A percentile compares a stretch with the other conserved stretches of the same genome.
Conservation (phyloP, 345 rosid genomes). For the Boechera stricta region DNA sequence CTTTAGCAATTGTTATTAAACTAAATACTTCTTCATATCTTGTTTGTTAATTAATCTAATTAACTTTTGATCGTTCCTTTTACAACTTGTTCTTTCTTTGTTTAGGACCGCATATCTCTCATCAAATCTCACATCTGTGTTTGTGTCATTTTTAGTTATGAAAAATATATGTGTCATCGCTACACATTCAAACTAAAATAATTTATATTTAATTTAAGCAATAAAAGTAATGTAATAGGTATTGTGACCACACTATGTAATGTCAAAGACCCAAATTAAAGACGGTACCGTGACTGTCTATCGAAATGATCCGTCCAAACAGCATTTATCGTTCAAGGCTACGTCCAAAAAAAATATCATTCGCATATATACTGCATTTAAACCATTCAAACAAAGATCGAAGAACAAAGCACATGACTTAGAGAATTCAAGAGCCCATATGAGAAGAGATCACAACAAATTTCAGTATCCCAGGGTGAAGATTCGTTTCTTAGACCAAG, state of each 20-base stretch:
- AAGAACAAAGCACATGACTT: conserved; percentile 17
- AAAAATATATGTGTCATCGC: no score
- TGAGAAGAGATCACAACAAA: conserved; percentile 23
- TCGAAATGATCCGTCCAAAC: not conserved
- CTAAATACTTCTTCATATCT: not conserved
- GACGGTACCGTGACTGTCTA: not conserved
- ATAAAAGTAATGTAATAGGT: not conserved
- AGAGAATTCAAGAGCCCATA: conserved; percentile 27
- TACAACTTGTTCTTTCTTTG: not conserved
- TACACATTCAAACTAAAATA: no score
- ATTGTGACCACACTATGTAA: not conserved
- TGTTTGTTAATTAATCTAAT: not conserved
- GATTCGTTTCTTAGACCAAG: conserved; percentile 29
- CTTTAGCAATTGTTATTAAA: not conserved
- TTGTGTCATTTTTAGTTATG: not conserved
- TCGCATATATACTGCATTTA: not conserved
- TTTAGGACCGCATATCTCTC: not conserved
- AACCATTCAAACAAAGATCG: not conserved
- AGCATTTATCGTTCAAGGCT: not conserved
- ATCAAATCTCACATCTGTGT: not conserved
- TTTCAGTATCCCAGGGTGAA: conserved; percentile 30
- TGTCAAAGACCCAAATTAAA: not conserved
- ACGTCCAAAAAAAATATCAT: not conserved
- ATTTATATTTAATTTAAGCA: no score
- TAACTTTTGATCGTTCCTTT: not conserved